Evolutionary conservation across 2,329 filamentous ascomycete genomes (phyloP), one percentile per base, ranked within the genome.

Genomic region (Apiospora marii): DNA sequence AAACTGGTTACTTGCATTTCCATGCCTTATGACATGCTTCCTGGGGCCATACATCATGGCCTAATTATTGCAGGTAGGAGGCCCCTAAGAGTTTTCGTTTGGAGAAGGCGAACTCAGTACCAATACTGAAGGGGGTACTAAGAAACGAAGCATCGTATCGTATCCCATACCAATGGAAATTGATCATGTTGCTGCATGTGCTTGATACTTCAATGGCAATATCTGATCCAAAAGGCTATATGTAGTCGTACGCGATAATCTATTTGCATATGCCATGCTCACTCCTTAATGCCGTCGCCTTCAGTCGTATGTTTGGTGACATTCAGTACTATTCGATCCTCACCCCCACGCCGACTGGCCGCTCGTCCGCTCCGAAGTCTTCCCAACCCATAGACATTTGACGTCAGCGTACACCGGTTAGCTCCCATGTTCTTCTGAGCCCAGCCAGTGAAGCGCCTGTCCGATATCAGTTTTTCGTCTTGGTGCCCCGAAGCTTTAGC

Each of bases 1-100:
- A 64, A 10, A 12, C 58, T 16, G 53, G 22, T 41, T 64, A 41
- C 53, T 37, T 64, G 53, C 53, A 64, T 64, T 64, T n/a, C 30
- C 51, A 53, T 24, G 49, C 24, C 24, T 16, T 27, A 53, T 53
- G 51, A 53, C 24, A 53, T 53, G 51, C 51, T 30, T 27, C 51
- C 30, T 53, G 14, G 51, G 24, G 24, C n/a, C 24, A 51, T n/a
- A 22, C n/a, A 53, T 53, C 49, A 53, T 24, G 24, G 24, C 49
- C 44, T 48, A 0, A 19, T 19, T 46, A 48, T 22, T 19, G 19
- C 22, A 48, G 44, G 16, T 22, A 22, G 6, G 44, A 48, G 44
- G 14, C 16, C 22, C 16, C 22, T 22, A 48, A 19, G 44, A 22
- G 16, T 22, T 19, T 48, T 48, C 46, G 4, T 46, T 19, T 48